Evolutionary conservation across 2,329 filamentous ascomycete genomes (phyloP).

Genomic region (Colletotrichum sp.): DNA sequence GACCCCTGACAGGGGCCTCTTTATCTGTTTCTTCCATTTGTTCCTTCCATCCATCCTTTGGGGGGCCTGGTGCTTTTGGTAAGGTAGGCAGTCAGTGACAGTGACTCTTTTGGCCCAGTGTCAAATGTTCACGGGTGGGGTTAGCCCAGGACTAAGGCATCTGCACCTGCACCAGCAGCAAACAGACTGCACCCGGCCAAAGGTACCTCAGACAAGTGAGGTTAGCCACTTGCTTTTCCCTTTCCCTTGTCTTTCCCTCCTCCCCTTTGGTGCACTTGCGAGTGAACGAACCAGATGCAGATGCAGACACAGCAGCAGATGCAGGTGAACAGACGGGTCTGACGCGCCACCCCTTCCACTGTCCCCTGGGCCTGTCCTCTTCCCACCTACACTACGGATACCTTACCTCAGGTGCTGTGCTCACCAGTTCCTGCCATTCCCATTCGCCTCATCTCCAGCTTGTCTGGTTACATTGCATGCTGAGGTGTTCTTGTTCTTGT

Average conservation of each 20-base stretch:
- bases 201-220: not conserved
- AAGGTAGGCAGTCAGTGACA: not conserved
- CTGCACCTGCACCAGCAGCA: no score
- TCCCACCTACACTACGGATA: not conserved
- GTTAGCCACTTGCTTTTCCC: not conserved
- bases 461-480: not conserved
- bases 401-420: not conserved
- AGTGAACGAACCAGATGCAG: not conserved
- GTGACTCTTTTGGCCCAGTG: not conserved
- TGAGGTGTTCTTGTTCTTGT: not conserved
- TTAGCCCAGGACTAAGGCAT: not conserved
- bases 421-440: not conserved
- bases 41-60: not conserved
- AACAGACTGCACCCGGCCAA: not conserved
- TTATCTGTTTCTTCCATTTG: not conserved
- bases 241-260: not conserved
- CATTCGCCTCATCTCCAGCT: not conserved
- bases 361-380: not conserved
- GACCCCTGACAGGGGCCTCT: not conserved
- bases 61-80: not conserved
- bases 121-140: not conserved
- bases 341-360: not conserved
- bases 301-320: no score
- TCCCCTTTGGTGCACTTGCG: not conserved
- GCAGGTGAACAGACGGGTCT: not conserved